phyloP scores from a whole-genome alignment of 1,284 basidiomycete species.

The Xanthoconium separans region DNA sequence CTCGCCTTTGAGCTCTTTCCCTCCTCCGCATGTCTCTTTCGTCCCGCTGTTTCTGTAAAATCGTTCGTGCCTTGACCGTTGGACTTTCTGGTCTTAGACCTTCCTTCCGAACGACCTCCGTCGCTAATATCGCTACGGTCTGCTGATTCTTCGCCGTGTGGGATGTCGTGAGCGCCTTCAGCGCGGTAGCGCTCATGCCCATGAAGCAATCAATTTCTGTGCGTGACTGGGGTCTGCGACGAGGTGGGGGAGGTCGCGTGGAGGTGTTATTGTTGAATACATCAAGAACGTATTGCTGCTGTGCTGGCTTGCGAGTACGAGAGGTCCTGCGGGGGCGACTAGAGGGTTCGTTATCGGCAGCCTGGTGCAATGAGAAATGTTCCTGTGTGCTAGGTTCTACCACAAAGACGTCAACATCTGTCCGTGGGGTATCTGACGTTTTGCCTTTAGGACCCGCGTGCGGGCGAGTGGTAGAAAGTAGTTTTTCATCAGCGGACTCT shows the following conservation, averaged over 20 bases:
- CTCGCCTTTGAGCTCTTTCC: conserved; percentile 66
- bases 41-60: conserved; percentile 69
- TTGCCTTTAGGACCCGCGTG: not conserved
- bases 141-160: conserved; percentile 73
- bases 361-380: conserved; percentile 3
- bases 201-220: conserved; percentile 48
- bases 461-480: not conserved
- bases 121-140: conserved; percentile 48
- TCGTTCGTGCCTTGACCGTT: conserved; percentile 69
- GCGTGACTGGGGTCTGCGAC: conserved; percentile 38
- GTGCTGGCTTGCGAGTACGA: conserved; percentile 47
- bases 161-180: conserved; percentile 64
- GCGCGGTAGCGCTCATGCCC: conserved; percentile 62
- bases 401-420: not conserved
- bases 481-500: conserved; percentile 9
- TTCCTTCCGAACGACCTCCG: conserved; percentile 65
- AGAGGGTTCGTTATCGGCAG: conserved; percentile 5
- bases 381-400: not conserved
- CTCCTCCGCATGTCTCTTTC: conserved; percentile 59
- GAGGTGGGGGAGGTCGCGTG: conserved; percentile 37
- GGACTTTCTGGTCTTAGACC: conserved; percentile 79
- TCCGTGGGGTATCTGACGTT: not conserved
- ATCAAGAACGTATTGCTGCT: conserved; percentile 38
- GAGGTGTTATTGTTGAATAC: conserved; percentile 37
- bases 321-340: conserved; percentile 46